Evolutionary conservation across 768 basidiomycete species (phyloP), one percentile per base, ranked within the genome.

Genomic region (Amyloporia xantha): DNA sequence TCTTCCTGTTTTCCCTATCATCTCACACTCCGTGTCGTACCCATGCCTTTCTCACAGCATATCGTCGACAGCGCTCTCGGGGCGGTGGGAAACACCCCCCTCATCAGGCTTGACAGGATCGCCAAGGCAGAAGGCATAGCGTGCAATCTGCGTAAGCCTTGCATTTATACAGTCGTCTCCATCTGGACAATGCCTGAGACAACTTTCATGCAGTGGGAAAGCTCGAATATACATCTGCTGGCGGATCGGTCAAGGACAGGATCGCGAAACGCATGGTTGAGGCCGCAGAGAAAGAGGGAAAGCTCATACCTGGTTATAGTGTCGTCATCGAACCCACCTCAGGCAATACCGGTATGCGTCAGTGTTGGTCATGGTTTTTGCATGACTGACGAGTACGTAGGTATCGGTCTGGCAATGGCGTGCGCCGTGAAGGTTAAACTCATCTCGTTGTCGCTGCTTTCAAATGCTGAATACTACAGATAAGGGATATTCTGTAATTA

Each of bases 211-310:
- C 52, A 94, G 89, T 95, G 61, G 94, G 76, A 5, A 97, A 96
- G 67, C 74, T 88, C 13, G 95, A 99, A 59, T 97, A 80, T 63
- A 78, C 89, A 61, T 92, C 89, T 17, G 84, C 82, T 1, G 96
- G 95, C 9, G 95, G 95, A 2, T 92, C 88, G 2, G 86, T 97
- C 51, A 99, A 99, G 70, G 95, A 98, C 63, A 75, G 94, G 50
- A 95, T 98, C 46, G 94, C 93, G 23, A 94, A 91, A 65, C 82
- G 91, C 10, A 99, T 99, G 95, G 81, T 98, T 1, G 85, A 92
- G 55, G 79, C 84, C n/a, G 96, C 95, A 5, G 96, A 99, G 72
- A 73, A 74, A 47, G 84, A 91, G 27, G 94, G 93, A 27, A 81
- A 72, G 43, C 79, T 99, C 35, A 75, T 90, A 28, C 88, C 89